Evolutionary conservation across 495 filamentous ascomycete species (phyloP).

Genomic region (Immersiella caudata): DNA sequence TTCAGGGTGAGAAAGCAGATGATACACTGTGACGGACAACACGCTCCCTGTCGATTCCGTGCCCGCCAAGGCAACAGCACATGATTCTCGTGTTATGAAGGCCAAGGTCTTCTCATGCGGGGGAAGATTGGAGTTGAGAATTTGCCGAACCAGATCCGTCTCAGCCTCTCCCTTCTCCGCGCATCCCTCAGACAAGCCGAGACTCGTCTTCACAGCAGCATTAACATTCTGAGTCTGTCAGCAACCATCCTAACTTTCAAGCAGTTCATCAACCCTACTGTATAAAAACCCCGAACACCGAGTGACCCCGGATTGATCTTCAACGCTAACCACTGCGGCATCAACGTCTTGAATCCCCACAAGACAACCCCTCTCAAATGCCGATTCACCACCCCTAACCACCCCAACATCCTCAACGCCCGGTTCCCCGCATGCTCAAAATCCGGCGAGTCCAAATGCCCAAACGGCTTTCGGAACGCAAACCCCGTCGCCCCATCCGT

Average conservation of each 20-base stretch:
- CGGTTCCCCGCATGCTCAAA: conserved; percentile 30
- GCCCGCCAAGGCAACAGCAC: background rate
- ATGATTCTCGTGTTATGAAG: background rate
- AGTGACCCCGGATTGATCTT: conserved; percentile 14
- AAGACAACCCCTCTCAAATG: background rate
- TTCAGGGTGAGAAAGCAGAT: conserved; percentile 36
- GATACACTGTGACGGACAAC: conserved; percentile 27
- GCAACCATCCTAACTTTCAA: background rate
- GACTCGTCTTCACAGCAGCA: background rate
- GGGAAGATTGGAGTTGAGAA: conserved; percentile 36
- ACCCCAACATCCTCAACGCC: conserved; percentile 6
- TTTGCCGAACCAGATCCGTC: conserved; percentile 34
- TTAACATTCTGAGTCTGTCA: background rate
- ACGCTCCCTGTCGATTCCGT: background rate
- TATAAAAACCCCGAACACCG: conserved; percentile 20
- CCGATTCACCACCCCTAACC: conserved; percentile 17
- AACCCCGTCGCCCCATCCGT: conserved; percentile 43
- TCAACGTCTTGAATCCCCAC: background rate
- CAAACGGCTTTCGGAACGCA: conserved; percentile 37
- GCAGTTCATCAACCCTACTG: conserved; percentile 6
- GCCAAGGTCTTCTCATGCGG: conserved; percentile 25
- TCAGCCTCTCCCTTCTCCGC: conserved; percentile 4
- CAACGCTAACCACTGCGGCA: conserved; percentile 7
- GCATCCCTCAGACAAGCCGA: background rate
- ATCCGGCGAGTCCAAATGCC: conserved; percentile 37